Evolutionary conservation across 495 filamentous ascomycete genomes (phyloP), one percentile per base, ranked within the genome.

Genomic region (Aspergillus haitiensis): DNA sequence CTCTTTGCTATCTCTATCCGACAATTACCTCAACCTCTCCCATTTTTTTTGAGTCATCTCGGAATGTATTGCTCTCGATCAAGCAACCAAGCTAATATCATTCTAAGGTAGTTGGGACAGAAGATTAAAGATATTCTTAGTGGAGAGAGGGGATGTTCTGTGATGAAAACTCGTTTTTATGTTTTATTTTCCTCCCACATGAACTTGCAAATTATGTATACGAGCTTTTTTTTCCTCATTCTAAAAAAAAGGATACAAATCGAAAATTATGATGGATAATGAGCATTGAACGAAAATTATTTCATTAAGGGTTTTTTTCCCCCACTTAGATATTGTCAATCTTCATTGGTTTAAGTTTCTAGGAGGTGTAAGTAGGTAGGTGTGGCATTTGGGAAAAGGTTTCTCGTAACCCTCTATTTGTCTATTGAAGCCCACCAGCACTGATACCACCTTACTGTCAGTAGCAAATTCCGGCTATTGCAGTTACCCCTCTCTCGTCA

Each of bases 211-310:
- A 40, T 60, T 62, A 52, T 64, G 56, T 64, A 64, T 57, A 53
- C 62, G 65, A 67, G 65, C 57, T 64, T 46, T 47, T 16, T 47
- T 60, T 40, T 40, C 37, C 37, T 40, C 37, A 11, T 40, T 11
- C 2, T 2, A 58, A 42, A 51, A 59, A 62, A 58, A 58, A 56
- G 59, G 44, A 58, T 56, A 59, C 44, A 59, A 63, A 63, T 63
- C 56, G 61, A 63, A 63, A 67, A 64, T 55, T 50, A 62, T 67
- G 65, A 67, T 62, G 65, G 62, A 61, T 63, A 62, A 67, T 61
- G 65, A 67, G 53, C 59, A 37, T 54, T 64, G 55, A 55, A 63
- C 52, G 40, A 62, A 39, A 10, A 44, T 59, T 21, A 56, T 40
- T 45, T 49, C 27, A 47, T 16, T 15, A 15, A 15, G 44, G 6